These are phyloP conservation scores for Arthrobotrys sphaeroides DNA, from an alignment of 2,329 filamentous ascomycete genomes.

Conservation along the genomic window DNA sequence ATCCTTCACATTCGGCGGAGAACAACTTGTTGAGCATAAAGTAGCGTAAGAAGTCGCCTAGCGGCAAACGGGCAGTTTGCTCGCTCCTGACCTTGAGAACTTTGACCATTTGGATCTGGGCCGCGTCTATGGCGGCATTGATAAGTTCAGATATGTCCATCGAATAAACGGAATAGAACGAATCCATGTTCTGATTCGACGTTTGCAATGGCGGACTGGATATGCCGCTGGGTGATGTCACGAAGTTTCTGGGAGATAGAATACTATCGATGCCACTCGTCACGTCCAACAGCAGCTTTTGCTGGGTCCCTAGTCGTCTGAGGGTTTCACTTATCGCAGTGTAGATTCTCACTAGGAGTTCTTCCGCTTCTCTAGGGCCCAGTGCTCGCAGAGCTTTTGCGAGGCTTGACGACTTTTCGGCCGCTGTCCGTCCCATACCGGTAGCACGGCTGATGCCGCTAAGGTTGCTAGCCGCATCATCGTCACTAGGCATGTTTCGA, in stretches of 20 bases:
- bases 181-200: slow-evolving; percentile 28
- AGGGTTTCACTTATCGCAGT: slow-evolving; percentile 87
- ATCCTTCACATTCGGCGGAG: slow-evolving; percentile 84
- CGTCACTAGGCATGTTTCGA: slow-evolving; percentile 86
- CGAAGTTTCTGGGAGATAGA: slow-evolving; percentile 61
- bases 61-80: slow-evolving; percentile 72
- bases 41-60: slow-evolving; percentile 79
- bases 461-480: slow-evolving; percentile 83
- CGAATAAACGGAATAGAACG: slow-evolving; percentile 53
- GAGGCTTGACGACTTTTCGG: slow-evolving; percentile 71
- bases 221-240: slow-evolving; percentile 65
- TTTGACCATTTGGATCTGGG: slow-evolving; percentile 74
- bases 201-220: slow-evolving; percentile 56
- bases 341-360: slow-evolving; percentile 82
- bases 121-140: slow-evolving; percentile 80
- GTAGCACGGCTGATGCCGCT: slow-evolving; percentile 55
- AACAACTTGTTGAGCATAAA: slow-evolving; percentile 84
- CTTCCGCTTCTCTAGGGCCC: slow-evolving; percentile 84
- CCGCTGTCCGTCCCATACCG: slow-evolving; percentile 54
- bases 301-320: slow-evolving; percentile 84
- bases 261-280: slow-evolving; percentile 69
- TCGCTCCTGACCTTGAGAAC: slow-evolving; percentile 80
- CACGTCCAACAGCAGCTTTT: slow-evolving; percentile 93
- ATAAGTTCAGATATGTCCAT: slow-evolving; percentile 80
- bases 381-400: slow-evolving; percentile 87